Base-by-base conservation (phyloP, 2,329 filamentous ascomycete genomes). In the Paecilomyces sp. region DNA sequence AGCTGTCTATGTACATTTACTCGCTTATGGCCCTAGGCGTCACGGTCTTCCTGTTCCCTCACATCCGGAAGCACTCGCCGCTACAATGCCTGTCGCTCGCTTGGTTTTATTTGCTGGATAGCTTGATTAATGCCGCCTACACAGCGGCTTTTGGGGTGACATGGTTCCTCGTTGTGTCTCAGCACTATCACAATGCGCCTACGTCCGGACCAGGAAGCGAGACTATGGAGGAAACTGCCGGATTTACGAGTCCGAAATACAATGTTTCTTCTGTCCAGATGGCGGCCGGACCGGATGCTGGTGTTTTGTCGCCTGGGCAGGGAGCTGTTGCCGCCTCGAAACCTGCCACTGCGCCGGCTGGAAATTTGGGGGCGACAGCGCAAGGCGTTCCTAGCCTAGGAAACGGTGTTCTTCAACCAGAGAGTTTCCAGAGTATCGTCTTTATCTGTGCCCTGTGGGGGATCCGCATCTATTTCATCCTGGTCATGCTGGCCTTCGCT, bases 1-100 rank as follows among this genome's bases (percentile, higher is more conserved):
- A 97, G 75, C 83, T 96, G 60, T 90, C 89, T 60, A 94, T 95
- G 82, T 97, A 96, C 81, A 82, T 96, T 55, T 96, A 96, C 81
- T 94, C 90, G 28, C 82, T 94, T 62, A 67, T 85, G 63, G 83
- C 89, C 30, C 85, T 96, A 64, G 79, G 82, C 64, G 76, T 89
- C 54, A 83, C 90, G 65, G 81, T 84, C 57, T 83, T 86, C 68
- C 86, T 96, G 55, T 83, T 90, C 68, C 89, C 89, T 55, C 88
- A 94, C 72, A 90, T 97, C 71, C 88, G 90, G 64, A 83, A 85
- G 67, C 88, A 91, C 69, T 87, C 84, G 31, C 89, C 91, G 1
- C 85, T 96, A 59, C 87, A 95, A 70, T 90, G 87, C 67, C 81
- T 97, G 28, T 84, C 86, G 2, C 85, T 97, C 57, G 91, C 91